Percentiles rank a stretch among this genome's conserved stretches.
These are phyloP conservation scores for Erodium moschatum DNA, from an alignment of 441 rosid genomes.

Conservation along the genomic window DNA sequence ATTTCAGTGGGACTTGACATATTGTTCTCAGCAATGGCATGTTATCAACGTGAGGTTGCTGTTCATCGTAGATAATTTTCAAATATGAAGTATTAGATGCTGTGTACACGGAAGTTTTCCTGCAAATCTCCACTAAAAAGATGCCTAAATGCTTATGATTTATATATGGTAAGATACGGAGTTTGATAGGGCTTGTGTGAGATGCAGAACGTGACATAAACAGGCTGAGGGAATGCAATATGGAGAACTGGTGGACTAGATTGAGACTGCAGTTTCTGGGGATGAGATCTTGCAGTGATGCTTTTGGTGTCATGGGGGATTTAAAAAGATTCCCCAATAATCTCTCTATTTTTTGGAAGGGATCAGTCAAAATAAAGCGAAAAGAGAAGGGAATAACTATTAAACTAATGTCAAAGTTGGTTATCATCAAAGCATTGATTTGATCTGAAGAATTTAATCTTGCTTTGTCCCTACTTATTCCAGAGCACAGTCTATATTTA, in stretches of 20 bases:
- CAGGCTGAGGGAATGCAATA: conserved; percentile 14
- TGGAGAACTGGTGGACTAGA: conserved; percentile 17
- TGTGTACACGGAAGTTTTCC: conserved; percentile 13
- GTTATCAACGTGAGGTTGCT: conserved; percentile 20
- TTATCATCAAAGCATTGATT: conserved; percentile 33
- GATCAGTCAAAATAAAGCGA: conserved; percentile 31
- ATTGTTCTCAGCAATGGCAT: conserved; percentile 30
- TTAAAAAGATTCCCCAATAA: conserved; percentile 21
- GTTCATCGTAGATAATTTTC: conserved; percentile 16
- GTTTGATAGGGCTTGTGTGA: neutral
- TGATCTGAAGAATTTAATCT: conserved; percentile 43
- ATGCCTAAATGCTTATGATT: conserved; percentile 23
- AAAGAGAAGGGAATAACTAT: conserved; percentile 34
- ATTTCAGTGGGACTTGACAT: conserved; percentile 26
- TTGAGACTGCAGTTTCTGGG: conserved; percentile 2
- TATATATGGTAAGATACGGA: neutral
- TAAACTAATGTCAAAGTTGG: conserved; percentile 33
- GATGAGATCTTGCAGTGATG: conserved; percentile 25
- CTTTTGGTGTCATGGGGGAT: conserved; percentile 15
- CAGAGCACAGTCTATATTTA: neutral
- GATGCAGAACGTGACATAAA: conserved; percentile 1
- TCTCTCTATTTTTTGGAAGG: conserved; percentile 27
- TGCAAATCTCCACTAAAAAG: conserved; percentile 21
- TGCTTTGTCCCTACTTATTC: conserved; percentile 39
- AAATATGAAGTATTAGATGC: conserved; percentile 40